These are phyloP conservation scores for Aspergillus sp. DNA, from an alignment of 2,329 filamentous ascomycete genomes.

Conservation along the genomic window DNA sequence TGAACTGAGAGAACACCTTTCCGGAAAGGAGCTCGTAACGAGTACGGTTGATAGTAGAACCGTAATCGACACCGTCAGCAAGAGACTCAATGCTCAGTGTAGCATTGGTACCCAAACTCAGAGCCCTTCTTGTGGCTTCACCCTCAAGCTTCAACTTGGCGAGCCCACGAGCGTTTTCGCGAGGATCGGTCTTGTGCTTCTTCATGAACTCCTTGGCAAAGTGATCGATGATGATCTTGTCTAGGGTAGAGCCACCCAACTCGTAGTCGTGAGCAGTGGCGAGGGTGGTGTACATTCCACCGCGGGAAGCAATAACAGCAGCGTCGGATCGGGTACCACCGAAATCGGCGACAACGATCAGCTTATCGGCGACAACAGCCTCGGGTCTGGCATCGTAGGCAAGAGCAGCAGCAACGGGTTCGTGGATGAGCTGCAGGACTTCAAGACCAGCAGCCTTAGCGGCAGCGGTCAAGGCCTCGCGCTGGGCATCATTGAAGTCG, in stretches of 20 bases:
- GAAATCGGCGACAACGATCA: constrained; percentile 85
- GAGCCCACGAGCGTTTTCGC: constrained; percentile 74
- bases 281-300: constrained; percentile 93
- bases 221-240: constrained; percentile 90
- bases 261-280: constrained; percentile 96
- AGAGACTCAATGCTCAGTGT: constrained; percentile 92
- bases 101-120: constrained; percentile 84
- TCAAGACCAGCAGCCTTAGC: constrained; percentile 81
- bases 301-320: constrained; percentile 83
- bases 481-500: constrained; percentile 86
- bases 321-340: constrained; percentile 92
- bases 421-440: constrained; percentile 87
- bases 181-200: constrained; percentile 88
- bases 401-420: constrained; percentile 84
- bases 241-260: constrained; percentile 79
- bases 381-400: constrained; percentile 88
- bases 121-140: constrained; percentile 86
- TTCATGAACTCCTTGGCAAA: constrained; percentile 99
- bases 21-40: constrained; percentile 86
- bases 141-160: constrained; percentile 92
- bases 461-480: constrained; percentile 73
- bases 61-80: constrained; percentile 85
- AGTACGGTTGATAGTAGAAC: constrained; percentile 85
- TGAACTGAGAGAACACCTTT: constrained; percentile 87
- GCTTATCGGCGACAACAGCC: constrained; percentile 75